A percentile compares a stretch with the other conserved stretches of the same genome.
Conservation (phyloP, 371 early-diverging fungal species). For the Mortierella sp. region DNA sequence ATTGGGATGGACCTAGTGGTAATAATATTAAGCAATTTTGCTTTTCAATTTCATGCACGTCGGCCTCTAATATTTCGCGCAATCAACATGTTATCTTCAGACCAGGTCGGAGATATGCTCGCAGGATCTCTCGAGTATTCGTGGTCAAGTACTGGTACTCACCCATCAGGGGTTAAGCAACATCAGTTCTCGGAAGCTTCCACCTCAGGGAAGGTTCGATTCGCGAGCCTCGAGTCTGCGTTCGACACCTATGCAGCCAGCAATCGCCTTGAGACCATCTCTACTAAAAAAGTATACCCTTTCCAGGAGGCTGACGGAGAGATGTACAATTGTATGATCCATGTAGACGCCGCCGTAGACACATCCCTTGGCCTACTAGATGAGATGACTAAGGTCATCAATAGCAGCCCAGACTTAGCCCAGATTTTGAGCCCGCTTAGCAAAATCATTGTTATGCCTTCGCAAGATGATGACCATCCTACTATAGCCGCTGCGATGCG, state of each 20-base stretch:
- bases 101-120: constrained; percentile 8
- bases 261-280: not conserved
- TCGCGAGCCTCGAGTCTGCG: constrained; percentile 10
- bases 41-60: not conserved
- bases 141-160: not conserved
- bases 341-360: constrained; percentile 10
- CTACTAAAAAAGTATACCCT: not conserved
- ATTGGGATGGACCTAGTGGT: not conserved
- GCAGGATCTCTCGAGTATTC: constrained; percentile 34
- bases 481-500: constrained; percentile 6
- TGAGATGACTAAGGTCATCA: not conserved
- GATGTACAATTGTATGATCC: constrained; percentile 2
- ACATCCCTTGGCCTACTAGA: not conserved
- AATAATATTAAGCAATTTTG: not conserved
- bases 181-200: not conserved
- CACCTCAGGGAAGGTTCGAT: not conserved
- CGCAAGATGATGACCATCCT: not conserved
- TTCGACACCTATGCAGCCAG: not conserved
- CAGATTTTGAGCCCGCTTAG: constrained; percentile 7
- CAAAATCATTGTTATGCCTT: constrained; percentile 7
- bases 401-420: not conserved
- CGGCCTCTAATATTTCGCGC: not conserved
- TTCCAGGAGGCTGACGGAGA: not conserved
- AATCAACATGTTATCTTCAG: not conserved
- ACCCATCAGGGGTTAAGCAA: not conserved